Evolutionary conservation across 495 filamentous ascomycete genomes (phyloP), one percentile per base, ranked within the genome.

Genomic region (Hypoxylon lienhwacheense): DNA sequence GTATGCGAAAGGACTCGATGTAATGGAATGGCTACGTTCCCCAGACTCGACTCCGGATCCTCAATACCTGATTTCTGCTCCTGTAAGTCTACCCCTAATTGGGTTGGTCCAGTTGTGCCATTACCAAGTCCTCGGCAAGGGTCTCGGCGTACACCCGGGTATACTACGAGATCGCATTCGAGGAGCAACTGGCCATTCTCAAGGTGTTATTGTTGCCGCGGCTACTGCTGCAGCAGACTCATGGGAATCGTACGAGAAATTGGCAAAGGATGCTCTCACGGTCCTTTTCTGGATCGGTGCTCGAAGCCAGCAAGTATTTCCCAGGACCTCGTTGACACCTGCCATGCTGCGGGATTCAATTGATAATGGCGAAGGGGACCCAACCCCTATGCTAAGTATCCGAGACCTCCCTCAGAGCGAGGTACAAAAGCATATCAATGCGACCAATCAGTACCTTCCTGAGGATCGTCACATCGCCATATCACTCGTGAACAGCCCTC

Each of bases 281-380:
- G 87, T 95, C 51, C 86, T 99, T n/a, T 99, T 99, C 77, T 99
- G 93, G 95, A 97, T 99, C 58, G 95, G 95, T 56, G 82, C 91
- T n/a, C 88, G 95, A 58, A 96, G 92, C 68, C 95, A 99, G 66
- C 95, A 99, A 68, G 91, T 90, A 1, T 99, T 96, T 64, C 95
- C 95, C 35, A 84, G 85, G 42, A 97, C 95, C 1, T 97, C 95
- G 1, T 77, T 99, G 44, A 86, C 91, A n/a, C 95, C 95, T 0
- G 83, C 81, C 1, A 86, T 89, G 55, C 80, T 97, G n/a, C 91
- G 92, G 66, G 95, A 99, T 65, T 96, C 93, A 0, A 79, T 90
- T 48, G 91, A 96, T 64, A 85, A 91, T 72, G 91, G 93, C 5
- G 95, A 99, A 69, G 95, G 95, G 15, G 81, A 78, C 3, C 95